Conservation (phyloP, 2,329 filamentous ascomycete species). For the Chalaropsis thielavioides region DNA sequence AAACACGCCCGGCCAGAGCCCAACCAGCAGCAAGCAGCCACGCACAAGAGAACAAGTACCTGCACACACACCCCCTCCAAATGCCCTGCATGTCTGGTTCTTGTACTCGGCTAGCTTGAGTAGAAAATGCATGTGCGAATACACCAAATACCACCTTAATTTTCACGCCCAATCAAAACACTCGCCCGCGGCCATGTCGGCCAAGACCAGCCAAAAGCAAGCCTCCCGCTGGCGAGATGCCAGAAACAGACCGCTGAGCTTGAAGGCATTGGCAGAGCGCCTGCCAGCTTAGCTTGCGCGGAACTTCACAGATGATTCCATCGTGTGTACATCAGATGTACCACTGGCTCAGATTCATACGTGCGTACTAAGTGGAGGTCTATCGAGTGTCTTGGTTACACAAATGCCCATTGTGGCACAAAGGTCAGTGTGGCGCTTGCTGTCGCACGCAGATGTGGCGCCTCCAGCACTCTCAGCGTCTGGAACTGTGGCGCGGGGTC, state of each 20-base stretch:
- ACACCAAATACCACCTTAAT: neutral
- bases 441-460: neutral
- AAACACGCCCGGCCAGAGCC: neutral
- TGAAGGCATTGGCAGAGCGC: no score
- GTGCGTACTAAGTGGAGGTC: neutral
- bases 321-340: neutral
- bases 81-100: neutral
- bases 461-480: no score
- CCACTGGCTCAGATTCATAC: neutral
- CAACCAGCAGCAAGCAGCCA: neutral
- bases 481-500: neutral
- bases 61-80: neutral
- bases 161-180: neutral
- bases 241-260: no score
- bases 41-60: neutral
- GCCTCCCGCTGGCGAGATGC: neutral
- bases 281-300: no score
- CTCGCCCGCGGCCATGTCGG: neutral
- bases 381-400: neutral
- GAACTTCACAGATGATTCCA: neutral
- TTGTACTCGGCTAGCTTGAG: neutral
- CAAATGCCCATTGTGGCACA: neutral
- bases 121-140: neutral
- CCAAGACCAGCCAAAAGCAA: neutral
- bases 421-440: neutral